These are phyloP conservation scores for Umbelopsis ramanniana DNA, from an alignment of 192 early-diverging fungal genomes.

Conservation along the genomic window DNA sequence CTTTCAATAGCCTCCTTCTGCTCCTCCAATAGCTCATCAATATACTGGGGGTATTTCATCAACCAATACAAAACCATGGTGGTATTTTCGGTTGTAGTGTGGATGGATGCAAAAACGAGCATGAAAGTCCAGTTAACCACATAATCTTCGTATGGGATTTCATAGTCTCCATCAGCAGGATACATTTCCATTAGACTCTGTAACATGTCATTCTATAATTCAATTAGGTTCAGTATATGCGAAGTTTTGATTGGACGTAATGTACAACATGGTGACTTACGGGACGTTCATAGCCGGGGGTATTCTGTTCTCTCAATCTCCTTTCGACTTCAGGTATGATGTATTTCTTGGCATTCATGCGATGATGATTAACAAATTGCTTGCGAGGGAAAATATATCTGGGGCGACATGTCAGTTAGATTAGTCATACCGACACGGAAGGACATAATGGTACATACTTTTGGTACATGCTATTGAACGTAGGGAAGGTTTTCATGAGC, in stretches of 20 bases:
- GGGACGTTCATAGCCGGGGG: neutral
- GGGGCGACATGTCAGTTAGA: neutral
- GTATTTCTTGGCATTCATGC: neutral
- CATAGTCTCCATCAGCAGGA: slow-evolving; percentile 33
- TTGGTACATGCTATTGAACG: slow-evolving; percentile 14
- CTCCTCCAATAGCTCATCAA: slow-evolving; percentile 38
- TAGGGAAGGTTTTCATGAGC: slow-evolving; percentile 4
- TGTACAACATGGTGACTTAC: neutral
- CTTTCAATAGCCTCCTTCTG: slow-evolving; percentile 36
- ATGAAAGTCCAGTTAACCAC: slow-evolving; percentile 32
- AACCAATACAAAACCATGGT: slow-evolving; percentile 39
- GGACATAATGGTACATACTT: neutral
- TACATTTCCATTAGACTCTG: slow-evolving; percentile 39
- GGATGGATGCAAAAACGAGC: slow-evolving; percentile 41
- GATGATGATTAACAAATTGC: neutral
- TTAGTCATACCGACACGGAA: neutral
- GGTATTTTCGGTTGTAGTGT: slow-evolving; percentile 38
- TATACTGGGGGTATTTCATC: slow-evolving; percentile 30
- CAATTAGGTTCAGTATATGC: neutral
- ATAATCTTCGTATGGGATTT: slow-evolving; percentile 5
- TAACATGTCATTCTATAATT: slow-evolving; percentile 38
- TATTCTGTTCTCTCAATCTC: slow-evolving; percentile 1
- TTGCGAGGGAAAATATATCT: slow-evolving; percentile 14
- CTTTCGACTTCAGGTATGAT: neutral
- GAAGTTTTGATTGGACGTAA: neutral